Base-by-base conservation (phyloP, 2,329 filamentous ascomycete species). In the Hirsutella rhossiliensis region DNA sequence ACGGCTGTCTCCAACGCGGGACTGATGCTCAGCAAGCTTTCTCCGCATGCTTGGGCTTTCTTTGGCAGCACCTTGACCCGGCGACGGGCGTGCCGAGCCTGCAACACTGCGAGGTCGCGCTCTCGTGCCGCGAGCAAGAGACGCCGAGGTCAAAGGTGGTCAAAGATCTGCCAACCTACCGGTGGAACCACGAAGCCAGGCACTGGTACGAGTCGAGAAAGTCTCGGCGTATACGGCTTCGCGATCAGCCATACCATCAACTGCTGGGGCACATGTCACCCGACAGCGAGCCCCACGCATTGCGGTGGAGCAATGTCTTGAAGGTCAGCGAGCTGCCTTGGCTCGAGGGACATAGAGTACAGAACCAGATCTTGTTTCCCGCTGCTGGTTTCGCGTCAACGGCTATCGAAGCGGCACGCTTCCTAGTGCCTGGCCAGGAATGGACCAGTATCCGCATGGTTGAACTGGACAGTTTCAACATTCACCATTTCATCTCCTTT, bases 361-460 rank as follows among this genome's bases (percentile, higher is more conserved):
- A 69, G 47, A 67, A 61, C 50, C 59, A 68, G 42, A 60, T 59
- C 44, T 60, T 69, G 47, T 65, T 64, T 43, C 61, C 67, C 32
- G 63, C 60, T 7, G 54, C 58, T 3, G 65, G 63, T 20, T 54
- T 56, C 18, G 50, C 60, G 1, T 52, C 60, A 12, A 54, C 64
- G 41, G 52, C 50, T 3, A 17, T 51, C 2, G 52, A 66, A 44
- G 67, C 67, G 1, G 54, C 38, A 5, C 18, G 19, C 3, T 11
- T n/a, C 17, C 18, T 32, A 11, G 40, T 17, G 7, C 8, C 11
- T 1, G 31, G 12, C 9, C 4, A 17, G 6, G 28, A 30, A 11
- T 27, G 23, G 23, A 27, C 23, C 23, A 27, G 23, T 27, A 3
- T 41, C 11, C 15, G 39, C 27, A 1, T 41, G 3, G 5, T 42